These are phyloP conservation scores for Salvia hispanica DNA, from an alignment of 257 asterid genomes.

Conservation along the genomic window DNA sequence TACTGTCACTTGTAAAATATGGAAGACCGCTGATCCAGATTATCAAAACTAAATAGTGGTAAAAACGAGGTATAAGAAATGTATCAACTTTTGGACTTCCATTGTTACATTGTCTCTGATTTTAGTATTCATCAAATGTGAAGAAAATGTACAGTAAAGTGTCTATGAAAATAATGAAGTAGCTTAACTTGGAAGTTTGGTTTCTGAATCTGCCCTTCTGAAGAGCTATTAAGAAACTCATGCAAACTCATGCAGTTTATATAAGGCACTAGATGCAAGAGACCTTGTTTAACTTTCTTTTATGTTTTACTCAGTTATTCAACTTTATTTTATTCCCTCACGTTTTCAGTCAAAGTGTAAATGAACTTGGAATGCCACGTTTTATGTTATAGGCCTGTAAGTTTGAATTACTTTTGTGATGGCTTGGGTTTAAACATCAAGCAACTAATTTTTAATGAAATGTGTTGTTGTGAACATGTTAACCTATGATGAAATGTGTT, in stretches of 20 bases:
- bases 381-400: background rate
- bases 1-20: background rate
- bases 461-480: too few species aligned
- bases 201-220: background rate
- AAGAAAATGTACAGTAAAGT: background rate
- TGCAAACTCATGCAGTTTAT: too few species aligned
- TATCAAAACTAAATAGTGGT: too few species aligned
- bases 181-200: background rate
- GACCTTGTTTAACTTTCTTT: too few species aligned
- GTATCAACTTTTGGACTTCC: background rate
- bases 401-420: background rate
- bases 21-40: background rate
- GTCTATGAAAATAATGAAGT: background rate
- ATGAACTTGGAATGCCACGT: too few species aligned
- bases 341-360: too few species aligned
- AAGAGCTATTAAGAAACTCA: too few species aligned
- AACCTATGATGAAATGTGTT: background rate
- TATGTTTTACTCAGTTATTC: too few species aligned
- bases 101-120: background rate
- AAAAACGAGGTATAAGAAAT: background rate
- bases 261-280: too few species aligned
- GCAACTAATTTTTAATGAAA: too few species aligned
- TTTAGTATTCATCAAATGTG: background rate
- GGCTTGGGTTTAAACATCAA: slow-evolving; percentile 1
- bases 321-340: too few species aligned